phyloP scores from a whole-genome alignment of 75 land plant genomes.

The Pseudotsuga menziesii region DNA sequence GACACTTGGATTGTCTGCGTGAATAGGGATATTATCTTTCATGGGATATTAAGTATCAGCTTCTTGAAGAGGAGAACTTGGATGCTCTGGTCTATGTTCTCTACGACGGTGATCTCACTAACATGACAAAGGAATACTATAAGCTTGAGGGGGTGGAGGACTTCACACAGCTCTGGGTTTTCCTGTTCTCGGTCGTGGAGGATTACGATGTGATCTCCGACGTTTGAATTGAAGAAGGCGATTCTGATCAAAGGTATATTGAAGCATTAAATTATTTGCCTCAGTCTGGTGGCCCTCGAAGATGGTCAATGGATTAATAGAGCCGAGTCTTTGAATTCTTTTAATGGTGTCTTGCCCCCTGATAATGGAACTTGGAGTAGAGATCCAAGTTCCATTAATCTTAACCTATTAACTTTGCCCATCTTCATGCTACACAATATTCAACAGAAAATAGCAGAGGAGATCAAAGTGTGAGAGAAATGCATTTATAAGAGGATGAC shows the following conservation, averaged over 20 bases:
- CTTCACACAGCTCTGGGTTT: constrained; percentile 31
- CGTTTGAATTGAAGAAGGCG: constrained; percentile 14
- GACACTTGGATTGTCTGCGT: too few relatives aligned
- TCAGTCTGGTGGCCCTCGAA: constrained; percentile 14
- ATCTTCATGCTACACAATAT: too few relatives aligned
- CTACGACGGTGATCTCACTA: constrained; percentile 38
- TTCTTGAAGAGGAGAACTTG: constrained; percentile 49
- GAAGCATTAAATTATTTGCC: constrained; percentile 44
- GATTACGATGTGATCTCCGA: constrained; percentile 11
- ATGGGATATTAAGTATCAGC: constrained; percentile 50
- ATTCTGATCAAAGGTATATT: constrained; percentile 39
- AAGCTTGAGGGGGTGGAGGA: constrained; percentile 30
- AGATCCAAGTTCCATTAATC: too few relatives aligned
- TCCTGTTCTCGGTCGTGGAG: constrained; percentile 27
- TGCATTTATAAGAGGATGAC: too few relatives aligned
- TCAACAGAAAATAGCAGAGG: too few relatives aligned
- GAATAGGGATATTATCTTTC: too few relatives aligned
- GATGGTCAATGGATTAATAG: too few relatives aligned
- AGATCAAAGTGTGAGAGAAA: too few relatives aligned
- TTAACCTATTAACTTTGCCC: too few relatives aligned
- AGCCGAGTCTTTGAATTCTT: not conserved
- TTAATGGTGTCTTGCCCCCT: not conserved
- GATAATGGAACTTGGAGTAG: not conserved
- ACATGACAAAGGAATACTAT: constrained; percentile 59
- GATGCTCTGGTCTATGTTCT: constrained; percentile 51